Evolutionary conservation across 129 eudicot species (phyloP).

Genomic region (Kitagawia praeruptora): DNA sequence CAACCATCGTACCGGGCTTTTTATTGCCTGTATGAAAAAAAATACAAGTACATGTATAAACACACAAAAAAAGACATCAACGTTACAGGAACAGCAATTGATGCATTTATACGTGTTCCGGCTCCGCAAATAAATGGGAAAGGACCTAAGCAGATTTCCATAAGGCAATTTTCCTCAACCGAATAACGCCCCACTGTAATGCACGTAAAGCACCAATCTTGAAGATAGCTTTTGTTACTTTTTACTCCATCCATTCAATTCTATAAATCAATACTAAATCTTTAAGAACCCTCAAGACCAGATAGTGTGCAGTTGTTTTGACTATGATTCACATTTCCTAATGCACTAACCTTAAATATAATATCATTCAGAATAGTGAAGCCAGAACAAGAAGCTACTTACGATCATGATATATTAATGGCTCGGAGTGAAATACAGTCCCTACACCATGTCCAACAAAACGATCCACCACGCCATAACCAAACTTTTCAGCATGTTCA

Average conservation of each 20-base stretch:
- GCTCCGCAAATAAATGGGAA: background rate
- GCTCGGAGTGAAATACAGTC: constrained; percentile 90
- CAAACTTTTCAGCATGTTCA: constrained; percentile 88
- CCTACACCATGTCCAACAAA: constrained; percentile 98
- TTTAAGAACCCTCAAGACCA: background rate
- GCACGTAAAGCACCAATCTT: background rate
- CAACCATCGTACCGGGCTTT: constrained; percentile 75
- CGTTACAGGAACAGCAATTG: background rate
- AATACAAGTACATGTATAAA: background rate
- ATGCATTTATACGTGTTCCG: background rate
- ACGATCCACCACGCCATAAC: constrained; percentile 79
- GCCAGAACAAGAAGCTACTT: constrained; percentile 24
- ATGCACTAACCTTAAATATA: background rate
- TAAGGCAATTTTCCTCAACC: background rate
- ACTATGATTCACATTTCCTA: background rate
- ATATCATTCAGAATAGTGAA: background rate
- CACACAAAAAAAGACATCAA: background rate
- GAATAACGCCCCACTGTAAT: background rate
- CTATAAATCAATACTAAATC: background rate
- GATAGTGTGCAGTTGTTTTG: constrained; percentile 7
- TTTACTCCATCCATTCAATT: background rate
- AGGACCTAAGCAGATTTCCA: background rate
- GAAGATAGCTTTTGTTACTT: background rate
- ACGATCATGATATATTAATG: constrained; percentile 82
- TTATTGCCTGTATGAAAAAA: constrained; percentile 62